phyloP scores from a whole-genome alignment of 441 rosid genomes.

The Gossypium davidsonii region DNA sequence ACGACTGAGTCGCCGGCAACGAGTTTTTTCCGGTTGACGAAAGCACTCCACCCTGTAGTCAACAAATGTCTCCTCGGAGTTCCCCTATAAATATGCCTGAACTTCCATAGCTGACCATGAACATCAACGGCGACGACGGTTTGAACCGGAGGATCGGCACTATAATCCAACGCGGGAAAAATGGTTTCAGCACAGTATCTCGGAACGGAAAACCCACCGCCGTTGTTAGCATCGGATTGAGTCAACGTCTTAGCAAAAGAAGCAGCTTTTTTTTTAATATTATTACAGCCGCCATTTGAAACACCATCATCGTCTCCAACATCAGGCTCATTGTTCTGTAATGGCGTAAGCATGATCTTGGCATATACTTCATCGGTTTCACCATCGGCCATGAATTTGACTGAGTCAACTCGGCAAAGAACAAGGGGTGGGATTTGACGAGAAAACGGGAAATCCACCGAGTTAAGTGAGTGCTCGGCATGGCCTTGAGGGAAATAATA shows the following conservation, averaged over 20 bases:
- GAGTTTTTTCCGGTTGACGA: constrained; percentile 54
- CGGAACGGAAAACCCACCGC: constrained; percentile 66
- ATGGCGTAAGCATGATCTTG: constrained; percentile 45
- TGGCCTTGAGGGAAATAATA: constrained; percentile 62
- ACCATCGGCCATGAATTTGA: constrained; percentile 53
- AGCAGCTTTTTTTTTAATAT: constrained; percentile 32
- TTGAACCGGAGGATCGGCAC: constrained; percentile 61
- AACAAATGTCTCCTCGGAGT: constrained; percentile 57
- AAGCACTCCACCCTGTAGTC: constrained; percentile 63
- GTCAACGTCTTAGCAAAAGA: constrained; percentile 61
- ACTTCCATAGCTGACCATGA: constrained; percentile 58
- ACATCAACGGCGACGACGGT: constrained; percentile 50
- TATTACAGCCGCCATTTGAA: constrained; percentile 1
- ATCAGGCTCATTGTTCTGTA: constrained; percentile 29
- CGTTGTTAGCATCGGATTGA: constrained; percentile 63
- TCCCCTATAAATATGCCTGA: constrained; percentile 65
- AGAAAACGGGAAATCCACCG: constrained; percentile 39
- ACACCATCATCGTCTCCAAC: constrained; percentile 34
- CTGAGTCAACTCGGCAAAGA: constrained; percentile 41
- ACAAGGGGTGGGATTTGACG: constrained; percentile 38
- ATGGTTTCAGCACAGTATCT: constrained; percentile 65
- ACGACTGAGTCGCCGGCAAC: constrained; percentile 64
- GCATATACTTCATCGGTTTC: constrained; percentile 58
- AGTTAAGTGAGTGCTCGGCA: constrained; percentile 40
- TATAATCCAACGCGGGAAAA: constrained; percentile 49